phyloP scores from a whole-genome alignment of 163 green algal species.

The Chloroidium sp. region DNA sequence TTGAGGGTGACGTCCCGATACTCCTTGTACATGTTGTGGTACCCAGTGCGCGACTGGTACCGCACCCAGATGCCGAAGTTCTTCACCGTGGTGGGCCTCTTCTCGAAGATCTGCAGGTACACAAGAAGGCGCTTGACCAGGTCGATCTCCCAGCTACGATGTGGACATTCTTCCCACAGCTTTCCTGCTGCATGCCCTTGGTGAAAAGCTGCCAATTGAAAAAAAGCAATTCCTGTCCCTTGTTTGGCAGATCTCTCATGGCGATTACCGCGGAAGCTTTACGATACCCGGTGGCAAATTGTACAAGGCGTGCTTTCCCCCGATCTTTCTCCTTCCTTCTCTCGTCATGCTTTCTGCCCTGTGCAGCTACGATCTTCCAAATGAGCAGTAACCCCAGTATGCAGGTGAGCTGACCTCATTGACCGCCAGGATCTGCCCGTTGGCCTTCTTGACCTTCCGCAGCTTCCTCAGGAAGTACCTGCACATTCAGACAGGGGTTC shows the following conservation, averaged over 20 bases:
- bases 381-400: no score
- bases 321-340: not conserved
- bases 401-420: slow-evolving; percentile 74
- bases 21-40: slow-evolving; percentile 98
- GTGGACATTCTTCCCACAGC: no score
- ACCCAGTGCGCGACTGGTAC: slow-evolving; percentile 89
- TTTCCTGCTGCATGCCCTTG: no score
- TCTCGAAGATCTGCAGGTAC: slow-evolving; percentile 88
- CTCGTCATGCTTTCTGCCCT: no score
- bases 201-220: no score
- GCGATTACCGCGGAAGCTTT: no score
- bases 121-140: no score
- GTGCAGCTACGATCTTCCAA: not conserved
- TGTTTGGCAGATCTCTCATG: no score
- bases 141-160: no score
- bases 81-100: slow-evolving; percentile 91
- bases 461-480: slow-evolving; percentile 99
- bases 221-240: no score
- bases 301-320: not conserved
- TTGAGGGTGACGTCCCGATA: slow-evolving; percentile 98
- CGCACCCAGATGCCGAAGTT: slow-evolving; percentile 99
- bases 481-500: slow-evolving; percentile 3
- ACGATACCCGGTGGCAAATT: no score
- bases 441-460: slow-evolving; percentile 97
- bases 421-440: slow-evolving; percentile 92